Base-by-base conservation (phyloP, 352 stramenopile species). In the Saprolegnia diclina region DNA sequence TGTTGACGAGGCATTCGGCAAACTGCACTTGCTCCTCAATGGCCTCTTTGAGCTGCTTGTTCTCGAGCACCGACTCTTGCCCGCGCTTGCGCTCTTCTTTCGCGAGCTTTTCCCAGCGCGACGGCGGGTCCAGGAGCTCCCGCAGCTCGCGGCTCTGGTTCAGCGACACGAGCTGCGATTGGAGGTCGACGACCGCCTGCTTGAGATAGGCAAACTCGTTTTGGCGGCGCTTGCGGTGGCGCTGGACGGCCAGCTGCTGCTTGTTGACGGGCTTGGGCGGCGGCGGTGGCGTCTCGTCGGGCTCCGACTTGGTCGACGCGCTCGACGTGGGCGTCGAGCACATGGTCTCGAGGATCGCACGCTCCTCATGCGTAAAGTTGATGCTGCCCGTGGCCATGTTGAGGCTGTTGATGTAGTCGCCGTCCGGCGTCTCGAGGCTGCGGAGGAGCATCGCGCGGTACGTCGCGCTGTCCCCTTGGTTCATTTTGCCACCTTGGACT, bases 321-420 rank as follows among this genome's bases (percentile, higher is more conserved):
- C 24, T 59, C 35, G 52, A 59, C 42, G 42, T 48, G 4, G 52
- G 52, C 16, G 52, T 59, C 52, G 52, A 42, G 13, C 13, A 16
- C 24, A 59, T 59, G 24, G 52, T 59, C 16, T 59, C 52, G 11
- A 59, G 35, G 35, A 59, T 59, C 52, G 52, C 52, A 7, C 35
- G 52, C 24, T 59, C 52, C 24, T 42, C 52, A 9, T 59, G 24
- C 11, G 52, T 59, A 35, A 59, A 42, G 35, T 40, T 40, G 35
- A 59, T 35, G 52, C 52, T 59, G 52, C 52, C 52, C 24, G 52
- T 59, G 19, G 52, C 52, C 35, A 59, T 40, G 35, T 59, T 59
- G 3, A 59, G 24, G 52, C 52, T n/a, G 35, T n/a, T 40, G 35
- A 59, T 59, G 52, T 59, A 59, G 52, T 59, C 52, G 16, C 24